A percentile compares a stretch with the other conserved stretches of the same genome.
Conservation (phyloP, 805 yeast genomes). For the Candida tallmaniae region DNA sequence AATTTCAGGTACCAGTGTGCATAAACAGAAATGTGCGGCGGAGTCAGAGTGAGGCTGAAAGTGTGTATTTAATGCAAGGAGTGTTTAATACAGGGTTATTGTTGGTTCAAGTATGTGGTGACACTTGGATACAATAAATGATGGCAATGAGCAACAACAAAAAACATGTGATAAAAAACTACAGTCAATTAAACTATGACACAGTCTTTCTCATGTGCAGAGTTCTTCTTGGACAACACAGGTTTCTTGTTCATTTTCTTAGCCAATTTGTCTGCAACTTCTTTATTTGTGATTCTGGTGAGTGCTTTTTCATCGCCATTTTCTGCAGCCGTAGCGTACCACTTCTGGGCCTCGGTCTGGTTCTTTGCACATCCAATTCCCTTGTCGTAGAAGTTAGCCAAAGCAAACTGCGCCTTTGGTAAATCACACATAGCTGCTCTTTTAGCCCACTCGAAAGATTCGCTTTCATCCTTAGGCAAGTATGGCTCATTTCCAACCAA, state of each 20-base stretch:
- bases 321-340: constrained; percentile 75
- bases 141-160: too few relatives aligned
- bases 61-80: too few relatives aligned
- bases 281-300: constrained; percentile 28
- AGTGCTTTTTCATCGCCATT: constrained; percentile 42
- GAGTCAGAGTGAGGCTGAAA: too few relatives aligned
- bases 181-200: constrained; percentile 19
- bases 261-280: constrained; percentile 23
- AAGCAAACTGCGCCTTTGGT: constrained; percentile 79
- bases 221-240: constrained; percentile 1
- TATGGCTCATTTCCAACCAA: constrained; percentile 86
- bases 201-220: constrained; percentile 40
- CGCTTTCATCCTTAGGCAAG: constrained; percentile 69
- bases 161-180: too few relatives aligned
- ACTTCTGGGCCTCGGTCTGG: constrained; percentile 52
- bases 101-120: too few relatives aligned
- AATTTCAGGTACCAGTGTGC: not conserved
- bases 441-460: constrained; percentile 93
- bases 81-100: too few relatives aligned
- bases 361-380: constrained; percentile 81
- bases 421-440: constrained; percentile 74
- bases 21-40: too few relatives aligned
- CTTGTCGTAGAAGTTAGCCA: constrained; percentile 78
- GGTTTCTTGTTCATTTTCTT: constrained; percentile 27
- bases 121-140: too few relatives aligned